phyloP scores from a whole-genome alignment of 2,329 filamentous ascomycete genomes.

The Ophiosphaerella narmari region DNA sequence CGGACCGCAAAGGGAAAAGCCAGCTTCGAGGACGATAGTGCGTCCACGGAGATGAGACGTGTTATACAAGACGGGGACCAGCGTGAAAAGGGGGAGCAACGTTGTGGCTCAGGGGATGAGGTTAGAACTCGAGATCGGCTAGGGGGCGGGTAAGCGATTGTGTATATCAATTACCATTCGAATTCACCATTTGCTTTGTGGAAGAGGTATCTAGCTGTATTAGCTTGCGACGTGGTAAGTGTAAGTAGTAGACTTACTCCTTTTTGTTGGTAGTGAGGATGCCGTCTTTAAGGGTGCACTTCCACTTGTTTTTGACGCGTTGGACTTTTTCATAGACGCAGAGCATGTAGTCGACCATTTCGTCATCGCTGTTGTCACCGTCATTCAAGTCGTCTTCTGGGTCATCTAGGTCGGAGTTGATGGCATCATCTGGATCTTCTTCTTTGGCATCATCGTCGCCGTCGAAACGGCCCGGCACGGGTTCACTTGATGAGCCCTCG shows the following conservation, averaged over 20 bases:
- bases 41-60: too few species aligned
- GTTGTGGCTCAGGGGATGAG: too few species aligned
- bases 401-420: constrained; percentile 97
- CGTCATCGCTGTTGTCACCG: constrained; percentile 85
- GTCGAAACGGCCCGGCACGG: constrained; percentile 53
- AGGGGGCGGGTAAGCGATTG: neutral
- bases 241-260: constrained; percentile 63
- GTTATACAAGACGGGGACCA: neutral
- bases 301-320: constrained; percentile 95
- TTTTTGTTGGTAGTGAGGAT: constrained; percentile 91
- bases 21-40: too few species aligned
- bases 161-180: constrained; percentile 74
- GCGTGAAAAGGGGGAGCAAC: neutral
- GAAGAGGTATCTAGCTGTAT: constrained; percentile 74
- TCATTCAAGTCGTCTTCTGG: constrained; percentile 82
- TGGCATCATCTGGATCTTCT: constrained; percentile 81
- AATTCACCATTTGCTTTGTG: constrained; percentile 97
- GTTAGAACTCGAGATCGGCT: neutral
- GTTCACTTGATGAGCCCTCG: constrained; percentile 27
- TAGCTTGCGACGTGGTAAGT: neutral
- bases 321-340: constrained; percentile 99
- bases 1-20: too few species aligned
- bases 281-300: constrained; percentile 97
- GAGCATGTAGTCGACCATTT: constrained; percentile 87
- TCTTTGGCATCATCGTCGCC: constrained; percentile 65